Evolutionary conservation across 208 protist species (phyloP).

Genomic region (Acanthamoeba lenticulata): DNA sequence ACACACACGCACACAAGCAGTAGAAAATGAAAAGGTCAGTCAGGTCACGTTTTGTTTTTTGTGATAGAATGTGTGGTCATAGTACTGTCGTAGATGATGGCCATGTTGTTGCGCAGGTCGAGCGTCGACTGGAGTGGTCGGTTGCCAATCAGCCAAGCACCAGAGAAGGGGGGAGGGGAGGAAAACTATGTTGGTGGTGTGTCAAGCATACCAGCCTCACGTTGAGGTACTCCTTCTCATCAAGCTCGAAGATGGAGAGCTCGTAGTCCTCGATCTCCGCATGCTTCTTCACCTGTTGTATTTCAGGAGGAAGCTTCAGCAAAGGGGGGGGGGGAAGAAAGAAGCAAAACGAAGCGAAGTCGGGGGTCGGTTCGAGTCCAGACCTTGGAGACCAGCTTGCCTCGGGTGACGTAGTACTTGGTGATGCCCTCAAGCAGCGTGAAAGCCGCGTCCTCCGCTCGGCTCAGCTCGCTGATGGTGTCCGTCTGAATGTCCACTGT

Average conservation of each 20-base stretch:
- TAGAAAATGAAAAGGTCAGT: too few species aligned
- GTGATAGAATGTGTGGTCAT: neutral
- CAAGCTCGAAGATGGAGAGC: neutral
- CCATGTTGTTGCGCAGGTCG: conserved; percentile 40
- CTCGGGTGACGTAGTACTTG: conserved; percentile 54
- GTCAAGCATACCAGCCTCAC: conserved; percentile 3
- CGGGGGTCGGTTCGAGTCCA: too few species aligned
- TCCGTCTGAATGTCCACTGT: conserved; percentile 40
- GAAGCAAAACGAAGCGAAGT: too few species aligned
- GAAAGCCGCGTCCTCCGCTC: conserved; percentile 12
- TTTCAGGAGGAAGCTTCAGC: neutral
- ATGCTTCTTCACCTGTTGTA: neutral
- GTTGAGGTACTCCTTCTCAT: conserved; percentile 54
- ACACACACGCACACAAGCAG: neutral
- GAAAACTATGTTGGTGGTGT: neutral
- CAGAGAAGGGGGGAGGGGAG: neutral
- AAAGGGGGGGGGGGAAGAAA: too few species aligned
- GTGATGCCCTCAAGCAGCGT: conserved; percentile 19
- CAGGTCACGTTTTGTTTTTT: neutral
- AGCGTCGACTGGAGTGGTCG: neutral
- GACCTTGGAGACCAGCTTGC: conserved; percentile 35
- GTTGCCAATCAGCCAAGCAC: neutral
- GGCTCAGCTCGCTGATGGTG: conserved; percentile 2
- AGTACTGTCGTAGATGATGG: conserved; percentile 35
- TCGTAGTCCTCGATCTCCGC: neutral